Percentiles rank a stretch among this genome's conserved stretches.
These are phyloP conservation scores for Lentinula sp. DNA, from an alignment of 768 basidiomycete species.

Conservation along the genomic window DNA sequence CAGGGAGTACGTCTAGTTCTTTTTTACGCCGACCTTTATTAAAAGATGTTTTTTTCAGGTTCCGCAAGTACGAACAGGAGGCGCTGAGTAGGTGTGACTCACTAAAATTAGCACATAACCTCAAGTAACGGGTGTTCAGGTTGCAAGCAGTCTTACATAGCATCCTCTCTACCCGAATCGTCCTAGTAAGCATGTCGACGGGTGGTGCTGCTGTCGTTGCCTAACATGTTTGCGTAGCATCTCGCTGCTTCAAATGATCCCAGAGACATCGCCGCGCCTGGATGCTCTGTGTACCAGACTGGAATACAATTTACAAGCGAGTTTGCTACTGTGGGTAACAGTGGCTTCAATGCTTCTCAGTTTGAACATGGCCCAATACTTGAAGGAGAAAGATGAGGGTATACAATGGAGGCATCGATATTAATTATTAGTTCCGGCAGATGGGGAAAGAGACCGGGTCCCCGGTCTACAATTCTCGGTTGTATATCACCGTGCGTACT, in stretches of 20 bases:
- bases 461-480: too few species aligned
- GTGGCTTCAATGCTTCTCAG: neutral
- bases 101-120: neutral
- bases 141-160: conserved; percentile 15
- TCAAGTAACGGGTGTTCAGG: neutral
- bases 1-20: conserved; percentile 5
- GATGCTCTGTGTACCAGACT: conserved; percentile 1
- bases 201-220: neutral
- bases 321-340: neutral
- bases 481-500: too few species aligned
- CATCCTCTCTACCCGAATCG: conserved; percentile 15
- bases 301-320: neutral
- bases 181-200: conserved; percentile 8
- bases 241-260: neutral
- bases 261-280: conserved; percentile 3
- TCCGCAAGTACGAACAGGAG: conserved; percentile 13
- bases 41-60: neutral
- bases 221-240: neutral
- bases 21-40: neutral
- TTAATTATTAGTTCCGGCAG: neutral
- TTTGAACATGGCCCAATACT: neutral
- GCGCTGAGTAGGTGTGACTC: conserved; percentile 10
- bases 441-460: too few species aligned
- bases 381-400: neutral
- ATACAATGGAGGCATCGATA: too few species aligned